phyloP scores from a whole-genome alignment of 352 stramenopile genomes.

The Globisporangium polare region DNA sequence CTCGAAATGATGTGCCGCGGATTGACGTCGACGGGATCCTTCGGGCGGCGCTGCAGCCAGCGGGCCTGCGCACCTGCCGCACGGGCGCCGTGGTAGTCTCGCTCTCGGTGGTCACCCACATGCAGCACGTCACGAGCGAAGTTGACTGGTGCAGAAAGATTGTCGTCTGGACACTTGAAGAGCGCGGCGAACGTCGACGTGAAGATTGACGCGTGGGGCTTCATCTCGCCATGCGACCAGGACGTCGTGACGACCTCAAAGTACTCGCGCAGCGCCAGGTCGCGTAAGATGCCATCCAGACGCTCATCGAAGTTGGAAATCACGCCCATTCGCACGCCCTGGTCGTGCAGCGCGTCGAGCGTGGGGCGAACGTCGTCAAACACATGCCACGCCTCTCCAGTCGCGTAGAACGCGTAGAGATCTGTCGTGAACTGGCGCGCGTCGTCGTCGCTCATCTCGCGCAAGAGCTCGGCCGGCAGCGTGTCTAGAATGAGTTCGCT shows the following conservation, averaged over 20 bases:
- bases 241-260: constrained; percentile 64
- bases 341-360: constrained; percentile 30
- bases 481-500: constrained; percentile 40
- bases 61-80: constrained; percentile 35
- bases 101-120: constrained; percentile 50
- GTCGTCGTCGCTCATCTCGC: constrained; percentile 12
- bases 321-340: constrained; percentile 40
- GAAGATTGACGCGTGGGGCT: constrained; percentile 61
- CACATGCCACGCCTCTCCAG: constrained; percentile 48
- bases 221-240: constrained; percentile 40
- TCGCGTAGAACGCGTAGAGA: constrained; percentile 55
- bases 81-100: constrained; percentile 51
- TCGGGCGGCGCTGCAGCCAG: constrained; percentile 29
- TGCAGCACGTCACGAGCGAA: constrained; percentile 34
- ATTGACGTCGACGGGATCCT: constrained; percentile 6
- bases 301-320: constrained; percentile 84
- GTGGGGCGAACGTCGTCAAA: constrained; percentile 44
- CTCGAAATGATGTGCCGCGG: constrained; percentile 26
- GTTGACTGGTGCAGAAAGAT: neutral
- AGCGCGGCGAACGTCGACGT: constrained; percentile 37
- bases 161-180: neutral
- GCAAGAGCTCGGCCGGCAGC: constrained; percentile 27
- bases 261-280: constrained; percentile 35
- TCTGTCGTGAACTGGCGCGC: constrained; percentile 30
- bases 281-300: constrained; percentile 37